A percentile compares a stretch with the other conserved stretches of the same genome.
phyloP scores from a whole-genome alignment of 805 yeast species.

The Schizosaccharomyces osmophilus region DNA sequence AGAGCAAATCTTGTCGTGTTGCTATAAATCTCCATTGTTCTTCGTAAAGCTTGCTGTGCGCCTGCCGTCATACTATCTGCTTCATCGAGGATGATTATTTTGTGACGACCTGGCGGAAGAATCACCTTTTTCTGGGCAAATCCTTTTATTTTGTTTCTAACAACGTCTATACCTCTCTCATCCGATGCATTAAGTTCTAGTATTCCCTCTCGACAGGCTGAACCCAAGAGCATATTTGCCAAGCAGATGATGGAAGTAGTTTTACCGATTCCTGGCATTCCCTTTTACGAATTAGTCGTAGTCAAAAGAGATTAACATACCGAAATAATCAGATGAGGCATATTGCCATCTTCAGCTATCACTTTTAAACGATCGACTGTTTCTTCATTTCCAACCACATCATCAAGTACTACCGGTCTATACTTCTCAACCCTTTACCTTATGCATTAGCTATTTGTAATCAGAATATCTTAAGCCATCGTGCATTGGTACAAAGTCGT shows the following conservation, averaged over 20 bases:
- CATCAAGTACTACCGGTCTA: slow-evolving; percentile 54
- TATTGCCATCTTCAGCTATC: slow-evolving; percentile 78
- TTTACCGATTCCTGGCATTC: slow-evolving; percentile 92
- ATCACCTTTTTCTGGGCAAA: slow-evolving; percentile 86
- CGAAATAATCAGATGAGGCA: slow-evolving; percentile 91
- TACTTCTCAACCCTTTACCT: slow-evolving; percentile 69
- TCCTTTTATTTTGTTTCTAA: slow-evolving; percentile 74
- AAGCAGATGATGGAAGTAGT: slow-evolving; percentile 83
- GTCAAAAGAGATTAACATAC: slow-evolving; percentile 6
- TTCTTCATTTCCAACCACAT: slow-evolving; percentile 82
- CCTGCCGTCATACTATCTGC: slow-evolving; percentile 95
- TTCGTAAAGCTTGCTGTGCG: slow-evolving; percentile 79
- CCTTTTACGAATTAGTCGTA: slow-evolving; percentile 12
- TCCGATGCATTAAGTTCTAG: slow-evolving; percentile 88
- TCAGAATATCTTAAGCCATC: no score
- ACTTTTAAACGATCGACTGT: slow-evolving; percentile 63
- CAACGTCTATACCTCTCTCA: slow-evolving; percentile 92
- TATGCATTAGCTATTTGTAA: no score
- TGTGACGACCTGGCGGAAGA: slow-evolving; percentile 73
- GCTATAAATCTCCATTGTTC: slow-evolving; percentile 91
- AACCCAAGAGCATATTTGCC: slow-evolving; percentile 59
- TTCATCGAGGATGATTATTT: slow-evolving; percentile 79
- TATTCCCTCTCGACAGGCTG: slow-evolving; percentile 50
- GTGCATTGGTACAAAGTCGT: not conserved
- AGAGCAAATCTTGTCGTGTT: slow-evolving; percentile 93